A percentile compares a stretch with the other conserved stretches of the same genome.
Evolutionary conservation across 495 filamentous ascomycete genomes (phyloP).

Genomic region (Xeromyces bisporus): DNA sequence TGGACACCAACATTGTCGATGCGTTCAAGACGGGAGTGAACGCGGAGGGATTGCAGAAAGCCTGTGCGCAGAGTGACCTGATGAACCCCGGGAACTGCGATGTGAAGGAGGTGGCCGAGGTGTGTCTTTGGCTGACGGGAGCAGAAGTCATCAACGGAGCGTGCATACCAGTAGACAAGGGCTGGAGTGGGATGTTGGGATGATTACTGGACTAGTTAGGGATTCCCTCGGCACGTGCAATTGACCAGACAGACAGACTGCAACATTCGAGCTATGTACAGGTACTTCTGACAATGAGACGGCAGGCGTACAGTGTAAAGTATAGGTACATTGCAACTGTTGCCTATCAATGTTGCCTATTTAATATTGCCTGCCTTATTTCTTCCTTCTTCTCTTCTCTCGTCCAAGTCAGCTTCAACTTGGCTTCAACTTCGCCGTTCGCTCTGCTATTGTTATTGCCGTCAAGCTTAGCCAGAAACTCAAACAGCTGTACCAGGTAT

Average conservation of each 20-base stretch:
- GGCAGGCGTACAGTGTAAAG: no score
- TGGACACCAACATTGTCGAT: constrained; percentile 39
- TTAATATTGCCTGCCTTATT: neutral
- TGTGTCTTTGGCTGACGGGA: constrained; percentile 14
- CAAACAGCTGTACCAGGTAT: no score
- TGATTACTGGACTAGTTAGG: constrained; percentile 1
- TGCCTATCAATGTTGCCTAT: no score
- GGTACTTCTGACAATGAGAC: no score
- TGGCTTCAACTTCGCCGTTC: no score
- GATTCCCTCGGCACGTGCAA: no score
- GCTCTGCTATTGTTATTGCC: no score
- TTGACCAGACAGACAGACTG: no score
- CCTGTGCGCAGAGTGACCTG: constrained; percentile 12
- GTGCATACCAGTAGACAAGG: constrained; percentile 19
- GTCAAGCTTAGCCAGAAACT: no score
- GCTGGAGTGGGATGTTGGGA: constrained; percentile 13
- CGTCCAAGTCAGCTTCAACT: constrained; percentile 1
- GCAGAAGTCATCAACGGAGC: constrained; percentile 17
- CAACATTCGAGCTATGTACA: no score
- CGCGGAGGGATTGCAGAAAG: constrained; percentile 23
- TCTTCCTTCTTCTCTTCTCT: neutral
- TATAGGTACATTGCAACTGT: no score
- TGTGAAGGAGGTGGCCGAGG: constrained; percentile 21
- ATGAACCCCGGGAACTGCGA: constrained; percentile 14
- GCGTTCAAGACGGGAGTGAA: constrained; percentile 28